phyloP scores from a whole-genome alignment of 139 green algal genomes.

The Chlamydomonas incerta region DNA sequence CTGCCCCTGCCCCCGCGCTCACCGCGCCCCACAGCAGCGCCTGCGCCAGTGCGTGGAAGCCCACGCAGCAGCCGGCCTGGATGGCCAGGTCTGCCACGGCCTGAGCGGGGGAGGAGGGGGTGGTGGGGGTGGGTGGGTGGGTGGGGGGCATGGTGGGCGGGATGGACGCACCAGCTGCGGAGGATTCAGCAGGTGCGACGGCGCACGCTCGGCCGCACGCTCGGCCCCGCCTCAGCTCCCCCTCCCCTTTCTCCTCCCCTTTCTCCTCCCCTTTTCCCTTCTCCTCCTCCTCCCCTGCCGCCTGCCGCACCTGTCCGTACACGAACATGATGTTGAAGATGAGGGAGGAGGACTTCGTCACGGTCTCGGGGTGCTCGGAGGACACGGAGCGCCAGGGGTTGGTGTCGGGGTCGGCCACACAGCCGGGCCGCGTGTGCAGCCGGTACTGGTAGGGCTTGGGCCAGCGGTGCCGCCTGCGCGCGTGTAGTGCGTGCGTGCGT shows the following conservation, averaged over 20 bases:
- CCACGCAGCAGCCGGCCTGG: conserved; percentile 37
- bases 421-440: not conserved
- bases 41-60: conserved; percentile 19
- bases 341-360: conserved; percentile 26
- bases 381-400: conserved; percentile 38
- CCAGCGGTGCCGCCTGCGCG: conserved; percentile 21
- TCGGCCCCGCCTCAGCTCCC: no score
- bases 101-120: not conserved
- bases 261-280: no score
- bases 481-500: no score
- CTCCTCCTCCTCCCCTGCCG: no score
- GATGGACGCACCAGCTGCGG: no score
- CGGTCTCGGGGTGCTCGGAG: conserved; percentile 27
- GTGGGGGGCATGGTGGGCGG: no score
- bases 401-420: not conserved
- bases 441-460: conserved; percentile 39
- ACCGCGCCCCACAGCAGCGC: not conserved
- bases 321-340: conserved; percentile 25
- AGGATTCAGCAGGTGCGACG: not conserved
- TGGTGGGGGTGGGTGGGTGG: not conserved
- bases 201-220: not conserved
- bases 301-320: conserved; percentile 20
- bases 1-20: no score
- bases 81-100: conserved; percentile 15
- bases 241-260: no score